phyloP scores from a whole-genome alignment of 2,329 filamentous ascomycete species.

The Penicillium sp. region DNA sequence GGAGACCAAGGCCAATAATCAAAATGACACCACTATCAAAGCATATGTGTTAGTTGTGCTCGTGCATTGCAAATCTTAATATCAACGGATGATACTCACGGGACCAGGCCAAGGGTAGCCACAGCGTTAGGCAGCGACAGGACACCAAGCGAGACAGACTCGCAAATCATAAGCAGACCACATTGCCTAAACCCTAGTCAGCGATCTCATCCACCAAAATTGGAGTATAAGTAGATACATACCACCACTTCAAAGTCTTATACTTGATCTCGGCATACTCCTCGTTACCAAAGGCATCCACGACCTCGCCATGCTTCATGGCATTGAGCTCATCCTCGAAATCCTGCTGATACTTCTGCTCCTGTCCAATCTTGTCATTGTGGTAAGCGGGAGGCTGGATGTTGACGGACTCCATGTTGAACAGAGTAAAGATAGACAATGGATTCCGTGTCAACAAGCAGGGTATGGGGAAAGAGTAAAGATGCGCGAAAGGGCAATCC shows the following conservation, averaged over 20 bases:
- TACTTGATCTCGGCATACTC: constrained; percentile 28
- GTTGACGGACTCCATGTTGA: constrained; percentile 18
- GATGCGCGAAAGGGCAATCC: constrained; percentile 1
- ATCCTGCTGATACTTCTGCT: constrained; percentile 12
- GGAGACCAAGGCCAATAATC: constrained; percentile 53
- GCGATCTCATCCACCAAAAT: not conserved
- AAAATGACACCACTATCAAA: constrained; percentile 50
- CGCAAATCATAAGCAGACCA: constrained; percentile 28
- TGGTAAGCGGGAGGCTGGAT: constrained; percentile 17
- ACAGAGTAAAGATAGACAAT: not conserved
- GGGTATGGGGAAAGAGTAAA: not conserved
- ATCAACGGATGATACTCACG: constrained; percentile 5
- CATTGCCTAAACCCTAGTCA: constrained; percentile 17
- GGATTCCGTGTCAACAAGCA: not conserved
- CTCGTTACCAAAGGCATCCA: constrained; percentile 26
- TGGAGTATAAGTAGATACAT: constrained; percentile 4
- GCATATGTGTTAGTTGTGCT: not conserved
- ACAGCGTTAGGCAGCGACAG: constrained; percentile 22
- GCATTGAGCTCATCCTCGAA: constrained; percentile 17
- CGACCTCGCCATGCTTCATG: constrained; percentile 23
- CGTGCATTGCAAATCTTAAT: not conserved
- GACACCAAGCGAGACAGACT: constrained; percentile 28
- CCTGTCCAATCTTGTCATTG: constrained; percentile 23
- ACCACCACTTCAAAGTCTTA: constrained; percentile 28
- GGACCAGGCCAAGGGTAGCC: constrained; percentile 24